Percentiles rank a stretch among this genome's conserved stretches.
Evolutionary conservation across 2,329 filamentous ascomycete species (phyloP).

Genomic region (Ambrosiella xylebori): DNA sequence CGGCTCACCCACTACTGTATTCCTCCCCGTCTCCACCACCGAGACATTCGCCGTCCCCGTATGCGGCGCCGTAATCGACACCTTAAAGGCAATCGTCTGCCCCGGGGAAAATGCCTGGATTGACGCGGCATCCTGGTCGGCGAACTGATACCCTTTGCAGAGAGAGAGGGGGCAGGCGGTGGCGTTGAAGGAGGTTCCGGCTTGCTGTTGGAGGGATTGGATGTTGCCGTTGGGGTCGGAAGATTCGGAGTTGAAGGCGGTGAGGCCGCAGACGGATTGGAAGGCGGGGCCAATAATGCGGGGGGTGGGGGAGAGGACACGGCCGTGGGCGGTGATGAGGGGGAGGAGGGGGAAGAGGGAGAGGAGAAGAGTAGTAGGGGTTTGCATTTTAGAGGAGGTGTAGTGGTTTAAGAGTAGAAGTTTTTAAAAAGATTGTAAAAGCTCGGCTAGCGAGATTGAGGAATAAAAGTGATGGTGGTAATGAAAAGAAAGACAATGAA

Average conservation of each 20-base stretch:
- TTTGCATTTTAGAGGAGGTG: slow-evolving; percentile 7
- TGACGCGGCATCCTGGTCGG: slow-evolving; percentile 24
- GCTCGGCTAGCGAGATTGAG: slow-evolving; percentile 5
- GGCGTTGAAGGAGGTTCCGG: slow-evolving; percentile 14
- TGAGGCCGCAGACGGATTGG: slow-evolving; percentile 27
- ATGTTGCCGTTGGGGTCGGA: slow-evolving; percentile 24
- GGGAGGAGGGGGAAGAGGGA: slow-evolving; percentile 7
- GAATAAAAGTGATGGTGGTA: neutral
- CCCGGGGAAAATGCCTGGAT: slow-evolving; percentile 27
- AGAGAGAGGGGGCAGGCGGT: slow-evolving; percentile 18
- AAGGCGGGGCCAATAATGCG: slow-evolving; percentile 27
- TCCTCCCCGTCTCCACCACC: slow-evolving; percentile 35
- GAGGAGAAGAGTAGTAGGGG: slow-evolving; percentile 3
- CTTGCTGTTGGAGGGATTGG: slow-evolving; percentile 20
- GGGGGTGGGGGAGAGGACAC: slow-evolving; percentile 25
- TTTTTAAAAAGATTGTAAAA: neutral
- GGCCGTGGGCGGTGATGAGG: slow-evolving; percentile 26
- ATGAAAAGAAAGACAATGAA: neutral
- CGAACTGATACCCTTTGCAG: slow-evolving; percentile 30
- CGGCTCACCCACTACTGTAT: slow-evolving; percentile 33
- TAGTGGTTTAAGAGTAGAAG: neutral
- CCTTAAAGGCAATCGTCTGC: slow-evolving; percentile 26
- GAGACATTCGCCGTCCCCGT: slow-evolving; percentile 36
- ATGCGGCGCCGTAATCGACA: slow-evolving; percentile 27
- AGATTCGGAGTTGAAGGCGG: slow-evolving; percentile 21